These are phyloP conservation scores for Phytophthora melonis DNA, from an alignment of 352 stramenopile species.

Conservation along the genomic window DNA sequence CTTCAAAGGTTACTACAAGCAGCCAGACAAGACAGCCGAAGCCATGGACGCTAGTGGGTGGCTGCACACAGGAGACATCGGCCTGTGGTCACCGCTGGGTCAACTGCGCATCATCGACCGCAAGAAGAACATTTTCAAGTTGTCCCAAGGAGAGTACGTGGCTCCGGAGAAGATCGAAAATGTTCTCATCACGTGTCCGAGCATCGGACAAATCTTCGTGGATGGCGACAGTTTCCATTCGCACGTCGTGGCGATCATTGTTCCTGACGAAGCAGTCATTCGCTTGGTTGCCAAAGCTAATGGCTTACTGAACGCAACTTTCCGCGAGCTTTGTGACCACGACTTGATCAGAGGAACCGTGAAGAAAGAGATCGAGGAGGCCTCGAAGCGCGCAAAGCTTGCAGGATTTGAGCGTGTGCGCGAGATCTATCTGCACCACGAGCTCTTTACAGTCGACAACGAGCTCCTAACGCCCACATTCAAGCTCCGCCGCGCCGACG, in stretches of 20 bases:
- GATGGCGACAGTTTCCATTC: slow-evolving; percentile 97
- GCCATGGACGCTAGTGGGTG: slow-evolving; percentile 93
- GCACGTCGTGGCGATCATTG: slow-evolving; percentile 94
- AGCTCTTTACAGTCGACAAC: slow-evolving; percentile 94
- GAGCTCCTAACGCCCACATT: slow-evolving; percentile 97
- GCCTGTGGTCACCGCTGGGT: slow-evolving; percentile 93
- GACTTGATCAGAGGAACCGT: slow-evolving; percentile 48
- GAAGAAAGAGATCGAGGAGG: slow-evolving; percentile 66
- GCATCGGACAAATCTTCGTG: slow-evolving; percentile 96
- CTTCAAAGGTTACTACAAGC: slow-evolving; percentile 96
- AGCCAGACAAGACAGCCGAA: slow-evolving; percentile 92
- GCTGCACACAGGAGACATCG: slow-evolving; percentile 98
- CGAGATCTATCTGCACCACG: slow-evolving; percentile 91
- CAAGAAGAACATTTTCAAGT: slow-evolving; percentile 96
- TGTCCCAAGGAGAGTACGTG: slow-evolving; percentile 97
- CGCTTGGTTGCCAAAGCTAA: slow-evolving; percentile 46
- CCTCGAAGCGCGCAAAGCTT: slow-evolving; percentile 67
- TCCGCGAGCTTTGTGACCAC: slow-evolving; percentile 70
- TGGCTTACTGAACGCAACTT: slow-evolving; percentile 32
- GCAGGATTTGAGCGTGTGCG: slow-evolving; percentile 95
- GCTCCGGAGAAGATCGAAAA: slow-evolving; percentile 98
- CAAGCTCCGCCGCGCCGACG: slow-evolving; percentile 93
- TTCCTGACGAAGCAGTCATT: slow-evolving; percentile 73
- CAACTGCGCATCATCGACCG: slow-evolving; percentile 92
- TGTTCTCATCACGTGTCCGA: slow-evolving; percentile 87